phyloP scores from a whole-genome alignment of 2,329 filamentous ascomycete species.

The Venturia pyrina region DNA sequence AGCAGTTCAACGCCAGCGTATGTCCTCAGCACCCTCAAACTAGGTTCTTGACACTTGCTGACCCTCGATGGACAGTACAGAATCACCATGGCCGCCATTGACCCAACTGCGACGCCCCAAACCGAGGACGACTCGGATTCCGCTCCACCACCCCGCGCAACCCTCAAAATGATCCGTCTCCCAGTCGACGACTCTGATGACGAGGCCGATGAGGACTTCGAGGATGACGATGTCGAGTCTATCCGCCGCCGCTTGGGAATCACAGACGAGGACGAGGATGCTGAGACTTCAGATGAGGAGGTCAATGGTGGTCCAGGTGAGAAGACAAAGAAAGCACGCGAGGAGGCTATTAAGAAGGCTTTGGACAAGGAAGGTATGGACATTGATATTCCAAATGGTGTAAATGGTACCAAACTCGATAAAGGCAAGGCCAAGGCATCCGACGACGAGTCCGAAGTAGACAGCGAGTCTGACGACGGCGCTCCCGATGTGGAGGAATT shows the following conservation, averaged over 20 bases:
- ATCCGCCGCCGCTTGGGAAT: slow-evolving; percentile 28
- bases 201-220: slow-evolving; percentile 45
- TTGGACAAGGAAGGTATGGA: slow-evolving; percentile 70
- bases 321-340: slow-evolving; percentile 76
- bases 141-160: slow-evolving; percentile 58
- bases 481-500: slow-evolving; percentile 51
- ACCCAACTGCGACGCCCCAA: slow-evolving; percentile 62
- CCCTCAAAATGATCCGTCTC: slow-evolving; percentile 74
- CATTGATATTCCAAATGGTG: slow-evolving; percentile 48
- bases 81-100: slow-evolving; percentile 97
- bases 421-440: slow-evolving; percentile 56
- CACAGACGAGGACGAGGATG: slow-evolving; percentile 22
- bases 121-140: slow-evolving; percentile 19
- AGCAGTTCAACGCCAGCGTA: slow-evolving; percentile 70
- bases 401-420: slow-evolving; percentile 32
- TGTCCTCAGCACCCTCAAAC: slow-evolving; percentile 30
- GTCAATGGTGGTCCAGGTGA: slow-evolving; percentile 85
- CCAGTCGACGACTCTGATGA: slow-evolving; percentile 44
- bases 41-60: background rate
- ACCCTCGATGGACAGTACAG: slow-evolving; percentile 50
- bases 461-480: slow-evolving; percentile 54
- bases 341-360: slow-evolving; percentile 68
- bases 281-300: slow-evolving; percentile 41
- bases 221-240: slow-evolving; percentile 36
- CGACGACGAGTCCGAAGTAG: slow-evolving; percentile 60